Conservation (phyloP, 768 basidiomycete species). For the Boletus patriciae region DNA sequence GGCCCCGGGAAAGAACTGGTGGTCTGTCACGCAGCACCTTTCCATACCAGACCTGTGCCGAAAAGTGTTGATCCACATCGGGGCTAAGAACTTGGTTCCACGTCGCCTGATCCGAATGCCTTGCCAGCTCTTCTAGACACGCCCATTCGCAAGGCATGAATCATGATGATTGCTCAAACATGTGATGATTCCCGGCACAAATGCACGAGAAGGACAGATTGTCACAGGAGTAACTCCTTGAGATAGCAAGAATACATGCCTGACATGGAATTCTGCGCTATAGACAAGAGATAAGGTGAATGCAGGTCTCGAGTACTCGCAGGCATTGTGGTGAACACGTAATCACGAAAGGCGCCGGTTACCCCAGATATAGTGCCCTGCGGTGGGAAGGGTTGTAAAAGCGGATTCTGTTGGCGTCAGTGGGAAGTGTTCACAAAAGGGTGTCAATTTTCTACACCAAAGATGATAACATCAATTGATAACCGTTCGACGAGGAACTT, state of each 20-base stretch:
- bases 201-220: not conserved
- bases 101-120: not conserved
- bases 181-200: not conserved
- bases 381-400: not conserved
- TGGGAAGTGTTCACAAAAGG: constrained; percentile 8
- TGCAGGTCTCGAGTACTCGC: not conserved
- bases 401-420: not conserved
- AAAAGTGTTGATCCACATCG: not conserved
- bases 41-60: not conserved
- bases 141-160: not conserved
- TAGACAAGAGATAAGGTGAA: constrained; percentile 4
- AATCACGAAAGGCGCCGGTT: not conserved
- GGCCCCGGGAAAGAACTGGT: not conserved
- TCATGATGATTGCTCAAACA: not conserved
- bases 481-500: not conserved
- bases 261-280: not conserved
- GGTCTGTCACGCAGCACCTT: constrained; percentile 8
- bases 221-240: not conserved
- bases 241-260: constrained; percentile 25
- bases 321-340: not conserved
- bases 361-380: not conserved
- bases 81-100: not conserved
- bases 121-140: not conserved
- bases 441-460: not conserved
- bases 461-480: too few relatives aligned